Evolutionary conservation across 106 monocot genomes (phyloP).

Genomic region (Dendrobium nobile): DNA sequence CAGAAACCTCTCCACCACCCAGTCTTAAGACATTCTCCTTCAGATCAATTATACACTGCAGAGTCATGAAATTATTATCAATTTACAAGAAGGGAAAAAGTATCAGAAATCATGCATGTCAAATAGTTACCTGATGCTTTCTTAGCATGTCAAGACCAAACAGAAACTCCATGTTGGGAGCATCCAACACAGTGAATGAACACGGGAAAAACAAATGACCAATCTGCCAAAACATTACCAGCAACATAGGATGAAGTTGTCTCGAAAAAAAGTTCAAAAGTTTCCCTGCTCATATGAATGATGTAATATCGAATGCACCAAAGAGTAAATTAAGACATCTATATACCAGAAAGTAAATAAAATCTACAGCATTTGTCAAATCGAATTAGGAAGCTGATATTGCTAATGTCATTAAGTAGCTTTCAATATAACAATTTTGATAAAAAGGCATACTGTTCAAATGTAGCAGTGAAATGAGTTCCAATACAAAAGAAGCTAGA

Average conservation of each 20-base stretch:
- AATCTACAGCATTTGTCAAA: not conserved
- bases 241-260: not conserved
- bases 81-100: not conserved
- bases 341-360: not conserved
- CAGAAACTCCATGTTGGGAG: conserved; percentile 88
- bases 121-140: conserved; percentile 80
- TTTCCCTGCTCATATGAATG: not conserved
- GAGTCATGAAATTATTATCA: not conserved
- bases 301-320: not conserved
- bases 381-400: not conserved
- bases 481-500: not conserved
- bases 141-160: conserved; percentile 93
- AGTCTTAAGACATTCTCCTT: conserved; percentile 98
- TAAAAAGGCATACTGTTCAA: not conserved
- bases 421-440: not conserved
- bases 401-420: not conserved
- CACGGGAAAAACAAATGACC: conserved; percentile 86
- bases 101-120: not conserved
- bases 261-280: not conserved
- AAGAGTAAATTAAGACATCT: not conserved
- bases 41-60: conserved; percentile 95
- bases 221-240: conserved; percentile 39
- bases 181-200: conserved; percentile 95
- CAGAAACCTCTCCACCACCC: conserved; percentile 96
- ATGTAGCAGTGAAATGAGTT: not conserved